Base-by-base conservation (phyloP, 495 filamentous ascomycete genomes). In the Podospora appendiculata region DNA sequence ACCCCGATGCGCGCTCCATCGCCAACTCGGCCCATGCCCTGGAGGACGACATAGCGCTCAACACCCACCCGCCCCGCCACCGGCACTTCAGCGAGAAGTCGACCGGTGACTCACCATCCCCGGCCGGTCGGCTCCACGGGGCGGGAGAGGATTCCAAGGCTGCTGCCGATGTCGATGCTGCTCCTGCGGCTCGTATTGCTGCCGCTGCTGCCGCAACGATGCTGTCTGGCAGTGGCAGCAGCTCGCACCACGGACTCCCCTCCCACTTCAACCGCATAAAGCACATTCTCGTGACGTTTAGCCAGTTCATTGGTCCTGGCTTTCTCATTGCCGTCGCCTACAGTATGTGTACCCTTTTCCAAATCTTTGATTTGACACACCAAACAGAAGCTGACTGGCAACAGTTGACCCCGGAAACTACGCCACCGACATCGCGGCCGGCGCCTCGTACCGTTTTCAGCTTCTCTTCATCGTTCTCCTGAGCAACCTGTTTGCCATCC, bases 271-370 rank as follows among this genome's bases (percentile, higher is more conserved):
- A 51, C 41, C 61, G 60, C 25, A 40, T 72, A 16, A 54, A 61
- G 46, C 58, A 67, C 45, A 52, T 70, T 11, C 16, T 90, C 38
- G 42, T 73, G 50, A 91, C 82, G 34, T 93, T 87, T 59, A 68
- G 67, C 51, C 82, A 81, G 53, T 96, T 96, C 62, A 71, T 95
- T 44, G 90, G 90, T 0, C 90, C 90, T 11, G 90, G 90, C 1
- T 90, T 95, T 66, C 79, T 95, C 69, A 79, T 92, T 50, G 80
- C 86, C 13, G 87, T 90, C 41, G 86, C 86, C 16, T 76, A 76
- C 57, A 76, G 75, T 75, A 57, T 50, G 68, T 67, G 1, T 13
- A 16, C 39, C 10, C 55, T 9, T 16, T 40, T n/a, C 19, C 32
- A 33, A 33, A 8, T 16, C 34, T 32, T 58, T 49, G 48, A 59